Conservation (phyloP, 306 rosid species). For the Inga leiocalycina region DNA sequence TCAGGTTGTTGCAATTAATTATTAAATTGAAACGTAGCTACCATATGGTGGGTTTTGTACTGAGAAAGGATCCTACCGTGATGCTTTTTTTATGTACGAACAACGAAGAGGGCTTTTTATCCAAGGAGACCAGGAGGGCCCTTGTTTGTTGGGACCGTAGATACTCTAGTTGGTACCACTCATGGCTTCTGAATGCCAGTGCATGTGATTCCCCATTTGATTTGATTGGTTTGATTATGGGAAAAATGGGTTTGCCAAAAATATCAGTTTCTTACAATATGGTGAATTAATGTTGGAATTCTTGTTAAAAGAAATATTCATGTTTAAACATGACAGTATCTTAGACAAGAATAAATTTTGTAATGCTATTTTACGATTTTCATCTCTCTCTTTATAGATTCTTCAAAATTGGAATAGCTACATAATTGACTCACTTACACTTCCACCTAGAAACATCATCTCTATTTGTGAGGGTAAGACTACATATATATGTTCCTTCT, state of each 20-base stretch:
- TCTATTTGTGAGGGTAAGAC: too few relatives aligned
- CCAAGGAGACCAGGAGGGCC: slow-evolving; percentile 28
- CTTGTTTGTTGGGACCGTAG: slow-evolving; percentile 12
- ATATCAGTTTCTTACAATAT: too few relatives aligned
- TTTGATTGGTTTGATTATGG: background rate
- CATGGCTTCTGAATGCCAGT: slow-evolving; percentile 25
- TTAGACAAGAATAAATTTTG: background rate
- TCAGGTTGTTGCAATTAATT: slow-evolving; percentile 22
- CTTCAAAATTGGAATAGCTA: background rate
- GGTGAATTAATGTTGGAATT: too few relatives aligned
- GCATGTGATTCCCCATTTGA: slow-evolving; percentile 25
- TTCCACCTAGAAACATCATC: too few relatives aligned
- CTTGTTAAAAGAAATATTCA: too few relatives aligned
- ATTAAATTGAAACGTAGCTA: slow-evolving; percentile 19
- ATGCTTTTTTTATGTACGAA: slow-evolving; percentile 25
- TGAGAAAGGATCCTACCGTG: slow-evolving; percentile 16
- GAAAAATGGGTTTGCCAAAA: too few relatives aligned
- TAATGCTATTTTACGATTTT: background rate
- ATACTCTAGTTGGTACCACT: slow-evolving; percentile 40
- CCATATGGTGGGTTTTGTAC: slow-evolving; percentile 31
- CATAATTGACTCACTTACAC: background rate
- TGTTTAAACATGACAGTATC: too few relatives aligned
- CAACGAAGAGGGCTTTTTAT: slow-evolving; percentile 17
- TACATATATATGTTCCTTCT: too few relatives aligned
- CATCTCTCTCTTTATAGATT: background rate